A percentile compares a stretch with the other conserved stretches of the same genome.
Conservation (phyloP, 179 eudicot genomes). For the Camellia oleifera region DNA sequence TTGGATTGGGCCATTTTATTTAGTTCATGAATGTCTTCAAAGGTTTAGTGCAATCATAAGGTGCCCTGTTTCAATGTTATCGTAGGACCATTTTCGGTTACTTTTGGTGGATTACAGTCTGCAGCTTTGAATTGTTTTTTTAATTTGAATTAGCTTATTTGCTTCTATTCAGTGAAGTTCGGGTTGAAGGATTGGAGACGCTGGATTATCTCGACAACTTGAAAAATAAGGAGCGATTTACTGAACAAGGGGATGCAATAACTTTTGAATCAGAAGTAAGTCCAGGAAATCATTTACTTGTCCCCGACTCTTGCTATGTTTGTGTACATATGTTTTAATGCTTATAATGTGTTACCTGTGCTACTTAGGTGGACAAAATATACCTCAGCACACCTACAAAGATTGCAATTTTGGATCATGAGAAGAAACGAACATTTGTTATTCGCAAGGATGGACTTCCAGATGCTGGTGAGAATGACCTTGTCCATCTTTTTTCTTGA, state of each 20-base stretch:
- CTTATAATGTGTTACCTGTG: slow-evolving; percentile 6
- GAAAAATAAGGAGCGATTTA: slow-evolving; percentile 69
- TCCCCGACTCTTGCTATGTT: slow-evolving; percentile 8
- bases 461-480: slow-evolving; percentile 76
- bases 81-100: not conserved
- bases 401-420: slow-evolving; percentile 91
- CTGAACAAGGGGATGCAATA: slow-evolving; percentile 98
- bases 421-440: slow-evolving; percentile 91
- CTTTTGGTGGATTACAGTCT: slow-evolving; percentile 4
- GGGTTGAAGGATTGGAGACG: slow-evolving; percentile 95
- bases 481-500: not conserved
- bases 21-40: not conserved
- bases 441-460: slow-evolving; percentile 97
- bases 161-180: slow-evolving; percentile 77
- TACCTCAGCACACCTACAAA: slow-evolving; percentile 95
- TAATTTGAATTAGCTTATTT: slow-evolving; percentile 10
- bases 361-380: slow-evolving; percentile 75
- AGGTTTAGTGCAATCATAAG: slow-evolving; percentile 1
- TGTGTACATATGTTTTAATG: slow-evolving; percentile 11
- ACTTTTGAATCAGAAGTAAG: slow-evolving; percentile 94
- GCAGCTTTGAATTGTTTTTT: slow-evolving; percentile 4
- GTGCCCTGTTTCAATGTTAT: slow-evolving; percentile 9
- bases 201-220: slow-evolving; percentile 88
- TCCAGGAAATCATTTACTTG: slow-evolving; percentile 6
- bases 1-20: not conserved